phyloP scores from a whole-genome alignment of 2,329 filamentous ascomycete genomes.

The Penicillium freii region DNA sequence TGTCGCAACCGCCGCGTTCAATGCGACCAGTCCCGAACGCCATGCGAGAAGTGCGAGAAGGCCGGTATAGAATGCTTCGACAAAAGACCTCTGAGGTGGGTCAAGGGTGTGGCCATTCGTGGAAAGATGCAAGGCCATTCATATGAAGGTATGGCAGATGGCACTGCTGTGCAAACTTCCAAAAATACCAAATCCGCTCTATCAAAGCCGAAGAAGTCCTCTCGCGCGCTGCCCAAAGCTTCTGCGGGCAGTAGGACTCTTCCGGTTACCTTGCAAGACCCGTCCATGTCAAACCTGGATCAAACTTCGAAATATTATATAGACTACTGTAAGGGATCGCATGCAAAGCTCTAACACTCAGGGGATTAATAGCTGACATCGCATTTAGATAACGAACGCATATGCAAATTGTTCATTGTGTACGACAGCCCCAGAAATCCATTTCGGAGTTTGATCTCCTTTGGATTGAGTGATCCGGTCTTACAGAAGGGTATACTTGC shows the following conservation, averaged over 20 bases:
- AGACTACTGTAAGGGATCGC: not conserved
- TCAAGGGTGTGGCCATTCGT: slow-evolving; percentile 37
- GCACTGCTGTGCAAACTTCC: not conserved
- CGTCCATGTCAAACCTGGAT: slow-evolving; percentile 17
- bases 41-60: slow-evolving; percentile 36
- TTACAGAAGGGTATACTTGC: slow-evolving; percentile 35
- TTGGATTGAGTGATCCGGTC: slow-evolving; percentile 29
- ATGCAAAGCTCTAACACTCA: not conserved
- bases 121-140: slow-evolving; percentile 31
- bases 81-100: slow-evolving; percentile 37
- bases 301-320: slow-evolving; percentile 8
- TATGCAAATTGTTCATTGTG: slow-evolving; percentile 37
- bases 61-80: slow-evolving; percentile 35
- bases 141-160: slow-evolving; percentile 8
- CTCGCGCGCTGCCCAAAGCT: not conserved
- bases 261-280: not conserved
- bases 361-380: not conserved
- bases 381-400: slow-evolving; percentile 33
- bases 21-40: slow-evolving; percentile 31
- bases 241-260: not conserved
- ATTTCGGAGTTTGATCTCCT: slow-evolving; percentile 32
- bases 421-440: slow-evolving; percentile 39
- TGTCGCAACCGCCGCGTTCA: slow-evolving; percentile 38
- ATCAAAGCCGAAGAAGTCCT: not conserved
- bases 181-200: not conserved